phyloP scores from a whole-genome alignment of 345 rosid genomes.

The Chamaenerion angustifolium region DNA sequence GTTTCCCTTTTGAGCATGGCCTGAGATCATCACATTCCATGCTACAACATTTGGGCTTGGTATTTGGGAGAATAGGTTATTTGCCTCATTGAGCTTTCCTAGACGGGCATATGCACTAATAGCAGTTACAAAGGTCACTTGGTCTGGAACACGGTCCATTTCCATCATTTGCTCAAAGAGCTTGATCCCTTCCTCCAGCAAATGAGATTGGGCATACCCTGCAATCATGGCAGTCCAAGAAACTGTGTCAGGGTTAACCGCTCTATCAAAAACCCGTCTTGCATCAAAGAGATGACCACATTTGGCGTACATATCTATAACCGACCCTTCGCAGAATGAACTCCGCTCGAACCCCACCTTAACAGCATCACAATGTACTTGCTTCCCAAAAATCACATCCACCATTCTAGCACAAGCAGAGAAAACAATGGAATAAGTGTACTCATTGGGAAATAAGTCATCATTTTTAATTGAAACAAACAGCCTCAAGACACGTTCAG shows the following conservation, averaged over 20 bases:
- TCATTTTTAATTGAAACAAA: slow-evolving; percentile 23
- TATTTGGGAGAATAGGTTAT: slow-evolving; percentile 40
- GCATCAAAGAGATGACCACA: slow-evolving; percentile 41
- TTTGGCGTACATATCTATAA: slow-evolving; percentile 80
- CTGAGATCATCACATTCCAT: slow-evolving; percentile 93
- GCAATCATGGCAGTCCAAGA: slow-evolving; percentile 82
- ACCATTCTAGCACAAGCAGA: slow-evolving; percentile 52
- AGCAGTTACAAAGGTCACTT: slow-evolving; percentile 51
- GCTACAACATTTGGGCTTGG: slow-evolving; percentile 63
- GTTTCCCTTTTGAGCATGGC: slow-evolving; percentile 65
- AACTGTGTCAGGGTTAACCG: slow-evolving; percentile 47
- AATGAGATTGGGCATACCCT: slow-evolving; percentile 56
- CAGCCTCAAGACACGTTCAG: slow-evolving; percentile 23
- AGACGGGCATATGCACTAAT: slow-evolving; percentile 41
- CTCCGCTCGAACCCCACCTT: slow-evolving; percentile 46
- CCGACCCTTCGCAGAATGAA: slow-evolving; percentile 57
- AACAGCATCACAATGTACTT: slow-evolving; percentile 42
- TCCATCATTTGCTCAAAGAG: slow-evolving; percentile 46
- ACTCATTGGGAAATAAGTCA: slow-evolving; percentile 51
- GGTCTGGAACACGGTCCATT: slow-evolving; percentile 51
- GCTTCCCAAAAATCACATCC: slow-evolving; percentile 37
- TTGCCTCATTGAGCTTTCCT: slow-evolving; percentile 64
- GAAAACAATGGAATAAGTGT: slow-evolving; percentile 54
- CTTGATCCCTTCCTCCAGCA: slow-evolving; percentile 50
- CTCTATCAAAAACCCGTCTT: slow-evolving; percentile 43